Base-by-base conservation (phyloP, 805 yeast species). In the Blastobotrys peoriensis region DNA sequence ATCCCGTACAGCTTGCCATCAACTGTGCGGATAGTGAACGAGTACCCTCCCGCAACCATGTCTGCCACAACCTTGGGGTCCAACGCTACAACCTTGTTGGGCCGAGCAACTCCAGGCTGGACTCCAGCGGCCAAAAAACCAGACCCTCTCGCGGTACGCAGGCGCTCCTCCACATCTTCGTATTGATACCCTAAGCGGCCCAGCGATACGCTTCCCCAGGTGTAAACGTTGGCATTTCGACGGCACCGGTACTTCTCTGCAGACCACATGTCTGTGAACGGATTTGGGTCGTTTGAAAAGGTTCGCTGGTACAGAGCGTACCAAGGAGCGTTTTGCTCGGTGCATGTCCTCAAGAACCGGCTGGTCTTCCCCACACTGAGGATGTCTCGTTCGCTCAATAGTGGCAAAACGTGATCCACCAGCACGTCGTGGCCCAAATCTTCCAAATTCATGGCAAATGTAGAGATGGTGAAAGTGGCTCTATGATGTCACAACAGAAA, bases 11-110 rank as follows among this genome's bases (percentile, higher is more conserved):
- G 56, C 3, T 71, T 64, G 0, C 89, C 88, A 1, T 69, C 60
- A 22, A 69, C 67, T 0, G 83, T 73, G 28, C 83, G 62, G 2
- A 83, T 64, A 41, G 78, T 78, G 48, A 80, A 77, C 3, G 80
- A 73, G 55, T 71, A 82, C 1, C 91, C 91, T 23, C 83, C 83
- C 5, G 80, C 78, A 19, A 75, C 66, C 1, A 82, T 64, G 51
- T 76, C 81, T 0, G 70, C 56, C 1, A 75, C 58, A 2, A 63
- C 50, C 19, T 57, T 50, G 3, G 63, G 56, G 3, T 65, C 60
- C 36, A 77, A 62, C 2, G 63, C 61, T 1, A 61, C 51, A 3
- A 75, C 61, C 43, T 57, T 52, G 0, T 68, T 60, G 1, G 79
- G 78, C 5, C 57, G 60, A 38, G 58, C 60, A 2, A 73, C 67